Conservation (phyloP, 2,329 filamentous ascomycete species). For the Fusarium nanum region DNA sequence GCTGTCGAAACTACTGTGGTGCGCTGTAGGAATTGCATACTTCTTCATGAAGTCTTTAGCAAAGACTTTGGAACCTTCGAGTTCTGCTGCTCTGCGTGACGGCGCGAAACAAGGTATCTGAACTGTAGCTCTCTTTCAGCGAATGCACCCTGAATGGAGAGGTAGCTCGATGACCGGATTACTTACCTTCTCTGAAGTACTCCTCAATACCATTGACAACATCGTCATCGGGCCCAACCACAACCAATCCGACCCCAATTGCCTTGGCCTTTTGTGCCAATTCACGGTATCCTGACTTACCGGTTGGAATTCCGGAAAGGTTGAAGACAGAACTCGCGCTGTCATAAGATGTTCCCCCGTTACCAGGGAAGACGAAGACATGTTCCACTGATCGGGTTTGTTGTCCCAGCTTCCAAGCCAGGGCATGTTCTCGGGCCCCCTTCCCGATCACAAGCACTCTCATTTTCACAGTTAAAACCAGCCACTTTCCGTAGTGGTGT, state of each 20-base stretch:
- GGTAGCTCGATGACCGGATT: background rate
- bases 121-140: constrained; percentile 50
- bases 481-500: too few species aligned
- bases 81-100: constrained; percentile 72
- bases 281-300: constrained; percentile 69
- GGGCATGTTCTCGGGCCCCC: constrained; percentile 79
- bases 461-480: too few species aligned
- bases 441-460: constrained; percentile 75
- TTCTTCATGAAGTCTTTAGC: constrained; percentile 83
- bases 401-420: constrained; percentile 79
- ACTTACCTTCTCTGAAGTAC: constrained; percentile 61
- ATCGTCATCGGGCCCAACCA: constrained; percentile 80
- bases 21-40: constrained; percentile 78
- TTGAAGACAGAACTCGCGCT: too few species aligned
- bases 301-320: background rate
- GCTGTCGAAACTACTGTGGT: constrained; percentile 74
- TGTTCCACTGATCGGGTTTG: constrained; percentile 71
- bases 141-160: fast-evolving
- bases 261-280: constrained; percentile 70
- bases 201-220: constrained; percentile 80
- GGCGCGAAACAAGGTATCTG: constrained; percentile 76
- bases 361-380: constrained; percentile 68
- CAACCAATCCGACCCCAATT: constrained; percentile 71
- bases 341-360: constrained; percentile 67
- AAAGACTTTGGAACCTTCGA: constrained; percentile 84